Percentiles rank a stretch among this genome's conserved stretches.
phyloP scores from a whole-genome alignment of 140 eudicot species.

The Anethum foeniculum region DNA sequence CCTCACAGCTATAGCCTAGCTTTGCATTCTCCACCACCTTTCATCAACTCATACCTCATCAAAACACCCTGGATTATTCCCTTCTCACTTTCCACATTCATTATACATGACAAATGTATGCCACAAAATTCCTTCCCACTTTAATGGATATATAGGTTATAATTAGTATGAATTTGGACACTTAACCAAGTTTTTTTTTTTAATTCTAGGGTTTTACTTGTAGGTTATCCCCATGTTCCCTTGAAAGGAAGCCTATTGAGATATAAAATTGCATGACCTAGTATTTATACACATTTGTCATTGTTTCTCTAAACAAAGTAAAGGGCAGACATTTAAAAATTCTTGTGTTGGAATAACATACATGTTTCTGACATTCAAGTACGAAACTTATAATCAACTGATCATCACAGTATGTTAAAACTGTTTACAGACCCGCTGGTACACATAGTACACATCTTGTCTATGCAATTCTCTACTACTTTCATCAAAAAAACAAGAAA shows the following conservation, averaged over 20 bases:
- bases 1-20: conserved; percentile 6
- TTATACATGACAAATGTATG: conserved; percentile 21
- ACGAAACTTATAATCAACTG: neutral
- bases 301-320: conserved; percentile 29
- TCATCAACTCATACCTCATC: conserved; percentile 31
- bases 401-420: neutral
- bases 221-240: conserved; percentile 54
- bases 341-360: conserved; percentile 26
- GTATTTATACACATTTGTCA: conserved; percentile 23
- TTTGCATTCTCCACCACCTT: conserved; percentile 6
- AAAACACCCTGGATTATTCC: conserved; percentile 87
- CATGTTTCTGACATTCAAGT: conserved; percentile 18
- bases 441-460: neutral
- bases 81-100: conserved; percentile 44
- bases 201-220: conserved; percentile 27
- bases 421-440: neutral
- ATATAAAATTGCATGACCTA: conserved; percentile 9
- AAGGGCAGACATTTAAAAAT: conserved; percentile 5
- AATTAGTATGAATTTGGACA: neutral
- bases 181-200: neutral
- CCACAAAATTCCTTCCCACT: conserved; percentile 1
- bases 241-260: conserved; percentile 30
- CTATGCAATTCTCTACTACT: neutral
- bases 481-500: neutral
- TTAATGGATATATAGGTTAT: conserved; percentile 22